Evolutionary conservation across 202 grass and related monocot genomes (phyloP), one percentile per base, ranked within the genome.

Genomic region (Zizania palustris): DNA sequence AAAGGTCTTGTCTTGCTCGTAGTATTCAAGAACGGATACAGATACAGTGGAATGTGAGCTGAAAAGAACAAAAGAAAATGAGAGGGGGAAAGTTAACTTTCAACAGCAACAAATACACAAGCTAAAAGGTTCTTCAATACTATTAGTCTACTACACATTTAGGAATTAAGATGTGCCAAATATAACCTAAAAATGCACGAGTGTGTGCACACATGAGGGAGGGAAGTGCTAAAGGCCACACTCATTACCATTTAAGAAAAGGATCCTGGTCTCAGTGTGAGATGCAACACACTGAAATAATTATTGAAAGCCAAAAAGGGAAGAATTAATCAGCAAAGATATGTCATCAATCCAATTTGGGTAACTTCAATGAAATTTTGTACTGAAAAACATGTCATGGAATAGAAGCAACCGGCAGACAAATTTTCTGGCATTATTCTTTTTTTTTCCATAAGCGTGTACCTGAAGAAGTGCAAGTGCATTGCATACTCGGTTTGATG

Each of bases 401-500:
- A 16, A 18, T 37, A 34, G 37, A 12, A 78, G 13, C 39, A 72
- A 40, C 6, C 5, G 69, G 2, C 18, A 78, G 9, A 6, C 6
- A 67, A 73, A 8, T 21, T 33, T 18, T 74, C 10, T 74, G 12
- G 9, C 43, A 73, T 18, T 60, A 73, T 36, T 7, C 1, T 0
- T 8, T 65, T 67, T 55, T 18, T 34, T 75, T n/a, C n/a, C 7
- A 1, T 21, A 10, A 14, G 74, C 28, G 15, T 40, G 10, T 75
- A 97, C 93, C 90, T 97, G 93, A 63, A 97, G 93, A 88, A 97
- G 93, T 54, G 93, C 90, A 77, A 97, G 93, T 35, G 93, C 93
- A 11, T 97, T 97, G 83, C 93, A 97, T 51, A 97, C 90, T 60
- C 88, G 73, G 76, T 97, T 97, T 70, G 90, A 97, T 63, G 90